These are phyloP conservation scores for Phalaenopsis equestris DNA, from an alignment of 106 monocot species.

Conservation along the genomic window DNA sequence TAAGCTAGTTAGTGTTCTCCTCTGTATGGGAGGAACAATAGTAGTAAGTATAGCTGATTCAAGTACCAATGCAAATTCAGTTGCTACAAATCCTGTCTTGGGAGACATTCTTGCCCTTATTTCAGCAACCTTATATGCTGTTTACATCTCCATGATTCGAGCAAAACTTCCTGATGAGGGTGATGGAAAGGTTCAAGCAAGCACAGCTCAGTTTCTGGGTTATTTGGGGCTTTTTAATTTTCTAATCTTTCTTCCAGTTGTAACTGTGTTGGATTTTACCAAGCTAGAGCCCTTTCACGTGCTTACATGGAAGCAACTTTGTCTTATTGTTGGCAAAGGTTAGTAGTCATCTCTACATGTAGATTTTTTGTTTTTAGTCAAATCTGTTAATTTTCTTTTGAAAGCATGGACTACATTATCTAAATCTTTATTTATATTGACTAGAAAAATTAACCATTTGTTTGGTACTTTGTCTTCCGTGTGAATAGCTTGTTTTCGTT, in stretches of 20 bases:
- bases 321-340: conserved; percentile 95
- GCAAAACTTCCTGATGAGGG: conserved; percentile 75
- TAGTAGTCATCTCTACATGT: neutral
- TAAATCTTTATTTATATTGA: neutral
- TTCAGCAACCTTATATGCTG: conserved; percentile 73
- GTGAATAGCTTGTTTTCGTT: neutral
- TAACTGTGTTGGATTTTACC: conserved; percentile 58
- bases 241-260: conserved; percentile 73
- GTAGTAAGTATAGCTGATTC: conserved; percentile 85
- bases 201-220: conserved; percentile 91
- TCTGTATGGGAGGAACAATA: conserved; percentile 94
- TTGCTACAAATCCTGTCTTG: conserved; percentile 65
- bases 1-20: conserved; percentile 85
- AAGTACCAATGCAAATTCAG: conserved; percentile 29
- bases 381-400: neutral
- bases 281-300: conserved; percentile 61
- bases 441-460: neutral
- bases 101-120: conserved; percentile 73
- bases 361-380: neutral
- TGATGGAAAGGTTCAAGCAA: conserved; percentile 62
- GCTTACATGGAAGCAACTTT: conserved; percentile 68
- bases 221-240: conserved; percentile 81
- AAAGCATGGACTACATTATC: neutral
- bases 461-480: neutral
- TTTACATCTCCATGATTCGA: conserved; percentile 80